Evolutionary conservation across 2,329 filamentous ascomycete genomes (phyloP), one percentile per base, ranked within the genome.

Genomic region (Stagonosporopsis rhizophila): DNA sequence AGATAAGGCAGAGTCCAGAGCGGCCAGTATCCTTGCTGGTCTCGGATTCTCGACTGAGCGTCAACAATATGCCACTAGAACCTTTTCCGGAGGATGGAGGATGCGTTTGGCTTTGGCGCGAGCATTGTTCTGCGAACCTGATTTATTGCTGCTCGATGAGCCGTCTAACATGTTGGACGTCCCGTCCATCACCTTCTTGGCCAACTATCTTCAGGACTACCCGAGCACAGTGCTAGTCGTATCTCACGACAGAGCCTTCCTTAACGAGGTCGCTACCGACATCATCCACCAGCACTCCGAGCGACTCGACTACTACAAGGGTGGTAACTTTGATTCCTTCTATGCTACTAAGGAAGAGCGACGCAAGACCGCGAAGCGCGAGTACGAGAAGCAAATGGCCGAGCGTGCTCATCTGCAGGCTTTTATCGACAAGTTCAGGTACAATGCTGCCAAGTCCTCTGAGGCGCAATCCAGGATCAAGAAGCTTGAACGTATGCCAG

Each of bases 101-200:
- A 99, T 99, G 95, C 89, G 95, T 82, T 81, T 99, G 71, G 95
- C 95, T 14, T 84, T 99, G 60, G 95, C 95, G 12, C 85, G 95
- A 84, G 95, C 95, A 14, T 85, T 99, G 32, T 99, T 99, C 82
- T 99, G 95, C 80, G 95, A 99, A 76, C 95, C 95, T 39, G 95
- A 99, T 79, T 82, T 99, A 48, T 81, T 99, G 57, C 85, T 99
- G 75, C 92, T 99, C 67, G 95, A 99, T 82, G 95, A 99, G 87
- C 95, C 95, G 80, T 98, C 94, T 52, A 98, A 98, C 87, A 98
- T 98, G 94, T 92, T 99, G 91, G 95, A 98, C 79, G 95, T 99
- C 55, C 95, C 95, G n/a, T 98, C 95, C 22, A 98, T 99, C 73
- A 96, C 95, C 53, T 99, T 98, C 86, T 85, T 99, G 75, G 90